These are phyloP conservation scores for Trichaptum fuscoviolaceum DNA, from an alignment of 768 basidiomycete species.

Conservation along the genomic window DNA sequence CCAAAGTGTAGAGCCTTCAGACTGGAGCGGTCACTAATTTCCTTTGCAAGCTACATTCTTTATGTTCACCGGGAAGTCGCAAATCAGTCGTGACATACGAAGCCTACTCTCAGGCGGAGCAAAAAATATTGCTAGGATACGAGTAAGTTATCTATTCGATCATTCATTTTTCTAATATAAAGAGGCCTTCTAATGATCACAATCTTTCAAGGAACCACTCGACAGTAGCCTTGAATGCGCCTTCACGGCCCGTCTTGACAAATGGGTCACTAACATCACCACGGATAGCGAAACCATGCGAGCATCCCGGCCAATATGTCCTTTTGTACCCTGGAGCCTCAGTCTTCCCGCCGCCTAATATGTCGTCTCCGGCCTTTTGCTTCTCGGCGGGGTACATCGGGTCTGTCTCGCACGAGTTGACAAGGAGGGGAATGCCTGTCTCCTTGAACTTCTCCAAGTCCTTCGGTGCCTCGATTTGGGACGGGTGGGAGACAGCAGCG, in stretches of 20 bases:
- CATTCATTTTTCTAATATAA: background rate
- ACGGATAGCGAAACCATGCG: conserved; percentile 47
- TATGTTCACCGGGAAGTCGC: too few species aligned
- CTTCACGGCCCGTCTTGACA: conserved; percentile 59
- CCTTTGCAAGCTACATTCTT: too few species aligned
- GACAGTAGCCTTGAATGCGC: conserved; percentile 52
- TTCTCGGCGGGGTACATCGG: conserved; percentile 42
- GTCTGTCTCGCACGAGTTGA: conserved; percentile 61
- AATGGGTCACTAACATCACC: conserved; percentile 35
- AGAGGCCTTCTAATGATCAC: conserved; percentile 3
- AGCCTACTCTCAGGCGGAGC: too few species aligned
- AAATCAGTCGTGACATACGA: too few species aligned
- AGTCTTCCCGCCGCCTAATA: conserved; percentile 39
- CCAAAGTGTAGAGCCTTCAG: too few species aligned
- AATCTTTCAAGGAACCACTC: conserved; percentile 44
- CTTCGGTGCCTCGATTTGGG: conserved; percentile 48
- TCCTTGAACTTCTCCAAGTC: conserved; percentile 59
- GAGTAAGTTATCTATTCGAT: too few species aligned
- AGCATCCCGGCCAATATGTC: conserved; percentile 41
- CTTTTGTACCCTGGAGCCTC: conserved; percentile 47
- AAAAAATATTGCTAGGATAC: too few species aligned
- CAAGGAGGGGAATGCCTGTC: conserved; percentile 53
- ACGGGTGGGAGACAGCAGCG: conserved; percentile 53
- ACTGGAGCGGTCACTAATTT: too few species aligned
- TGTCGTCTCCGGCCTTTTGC: conserved; percentile 40